A percentile compares a stretch with the other conserved stretches of the same genome.
These are phyloP conservation scores for Collybiopsis confluens DNA, from an alignment of 768 basidiomycete genomes.

Conservation along the genomic window DNA sequence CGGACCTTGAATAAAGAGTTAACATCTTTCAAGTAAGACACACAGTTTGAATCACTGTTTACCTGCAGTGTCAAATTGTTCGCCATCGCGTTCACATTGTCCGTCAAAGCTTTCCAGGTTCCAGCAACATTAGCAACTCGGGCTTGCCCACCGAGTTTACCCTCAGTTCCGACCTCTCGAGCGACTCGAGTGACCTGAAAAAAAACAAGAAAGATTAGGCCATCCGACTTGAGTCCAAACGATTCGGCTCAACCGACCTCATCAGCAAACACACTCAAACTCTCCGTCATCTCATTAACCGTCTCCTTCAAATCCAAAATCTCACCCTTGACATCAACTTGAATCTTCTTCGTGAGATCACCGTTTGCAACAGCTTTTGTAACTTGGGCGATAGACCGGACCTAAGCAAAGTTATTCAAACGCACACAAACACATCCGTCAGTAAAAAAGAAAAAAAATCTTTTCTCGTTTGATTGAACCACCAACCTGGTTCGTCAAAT, in stretches of 20 bases:
- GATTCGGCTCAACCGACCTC: constrained; percentile 42
- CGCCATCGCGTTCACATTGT: constrained; percentile 96
- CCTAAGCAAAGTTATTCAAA: not conserved
- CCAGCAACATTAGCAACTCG: constrained; percentile 92
- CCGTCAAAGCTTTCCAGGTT: constrained; percentile 95
- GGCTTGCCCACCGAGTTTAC: constrained; percentile 90
- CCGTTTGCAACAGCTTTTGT: constrained; percentile 94
- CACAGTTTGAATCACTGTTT: constrained; percentile 47
- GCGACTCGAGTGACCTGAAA: constrained; percentile 70
- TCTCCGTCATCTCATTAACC: constrained; percentile 94
- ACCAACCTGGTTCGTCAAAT: constrained; percentile 84
- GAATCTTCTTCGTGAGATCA: constrained; percentile 87
- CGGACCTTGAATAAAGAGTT: constrained; percentile 11
- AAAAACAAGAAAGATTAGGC: not conserved
- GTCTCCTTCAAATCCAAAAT: constrained; percentile 88
- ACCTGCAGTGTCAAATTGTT: constrained; percentile 92
- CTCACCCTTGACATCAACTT: constrained; percentile 86
- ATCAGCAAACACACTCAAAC: constrained; percentile 78
- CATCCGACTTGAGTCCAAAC: not conserved
- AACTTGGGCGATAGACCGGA: constrained; percentile 66
- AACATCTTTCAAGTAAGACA: not conserved
- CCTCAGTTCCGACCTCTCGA: constrained; percentile 96
- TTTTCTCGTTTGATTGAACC: constrained; percentile 35
- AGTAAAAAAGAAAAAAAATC: constrained; percentile 36
- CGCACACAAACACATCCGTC: not conserved